Base-by-base conservation (phyloP, 2,329 filamentous ascomycete species). In the Didymosphaeria variabile region DNA sequence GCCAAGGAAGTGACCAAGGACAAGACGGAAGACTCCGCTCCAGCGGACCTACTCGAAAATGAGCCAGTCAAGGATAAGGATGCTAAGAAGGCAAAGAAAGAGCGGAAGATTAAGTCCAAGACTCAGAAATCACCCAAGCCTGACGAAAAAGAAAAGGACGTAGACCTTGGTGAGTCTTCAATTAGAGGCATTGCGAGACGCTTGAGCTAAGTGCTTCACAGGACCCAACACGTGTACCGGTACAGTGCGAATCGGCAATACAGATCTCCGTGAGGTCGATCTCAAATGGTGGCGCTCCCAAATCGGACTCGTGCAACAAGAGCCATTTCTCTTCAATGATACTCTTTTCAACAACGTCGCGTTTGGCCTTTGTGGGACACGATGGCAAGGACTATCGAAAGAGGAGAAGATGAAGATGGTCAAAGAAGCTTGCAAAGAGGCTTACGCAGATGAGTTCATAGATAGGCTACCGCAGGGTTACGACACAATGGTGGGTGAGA, bases 401-500 rank as follows among this genome's bases (percentile, higher is more conserved):
- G 86, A 86, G 21, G 81, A 80, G 57, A 89, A 90, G 77, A 80
- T 81, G 62, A 79, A 83, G 57, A 80, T 91, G 52, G 88, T 80
- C 1, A 64, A 74, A 50, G 73, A 73, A 17, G 77, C 78, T 2
- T 80, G 78, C 63, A 71, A 70, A 36, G 76, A 79, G 51, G 78
- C 78, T 6, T 76, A 74, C 55, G 77, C 77, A 1, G 72, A 77
- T 19, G 77, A 79, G 46, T 79, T 79, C 59, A 77, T 79, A 40
- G 59, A 64, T 8, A 72, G 68, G 53, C 62, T 79, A 15, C 77
- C 77, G 5, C 52, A 91, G 80, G 87, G 88, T 1, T 94, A 94
- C 71, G 84, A 90, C 5, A 93, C 92, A 0, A 78, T 86, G 9
- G 91, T 95, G 1, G 92, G 92, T 1, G 91, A 94, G 71, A 86